Evolutionary conservation across 1,284 basidiomycete genomes (phyloP).

Genomic region (Cryptococcus hybrid): DNA sequence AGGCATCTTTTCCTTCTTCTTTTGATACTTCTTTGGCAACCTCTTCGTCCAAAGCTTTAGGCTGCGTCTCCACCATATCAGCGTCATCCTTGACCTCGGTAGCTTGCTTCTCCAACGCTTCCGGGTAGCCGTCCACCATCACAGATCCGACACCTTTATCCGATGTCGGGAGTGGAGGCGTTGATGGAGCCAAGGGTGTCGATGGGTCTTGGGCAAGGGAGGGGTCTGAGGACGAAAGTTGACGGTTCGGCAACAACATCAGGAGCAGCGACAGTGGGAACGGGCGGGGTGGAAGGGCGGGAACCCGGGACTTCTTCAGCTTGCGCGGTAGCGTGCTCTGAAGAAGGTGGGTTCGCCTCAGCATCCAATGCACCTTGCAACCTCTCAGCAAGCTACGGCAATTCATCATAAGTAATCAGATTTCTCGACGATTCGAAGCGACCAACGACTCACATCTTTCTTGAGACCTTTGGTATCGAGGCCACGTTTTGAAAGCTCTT

Average conservation of each 20-base stretch:
- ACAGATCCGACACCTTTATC: slow-evolving; percentile 13
- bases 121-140: slow-evolving; percentile 12
- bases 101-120: background rate
- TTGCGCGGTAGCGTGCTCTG: too few relatives aligned
- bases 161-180: background rate
- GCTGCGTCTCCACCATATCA: slow-evolving; percentile 4
- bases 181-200: background rate
- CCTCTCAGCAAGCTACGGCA: slow-evolving; percentile 36
- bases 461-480: slow-evolving; percentile 43
- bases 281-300: background rate
- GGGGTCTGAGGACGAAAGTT: too few relatives aligned
- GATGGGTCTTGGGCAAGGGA: background rate
- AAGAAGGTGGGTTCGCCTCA: too few relatives aligned
- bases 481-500: slow-evolving; percentile 42
- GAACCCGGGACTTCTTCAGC: background rate
- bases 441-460: slow-evolving; percentile 39
- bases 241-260: too few relatives aligned
- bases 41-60: slow-evolving; percentile 22
- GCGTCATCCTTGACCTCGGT: too few relatives aligned
- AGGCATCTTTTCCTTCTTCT: slow-evolving; percentile 22
- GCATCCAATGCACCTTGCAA: slow-evolving; percentile 18
- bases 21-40: slow-evolving; percentile 20
- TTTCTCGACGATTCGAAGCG: background rate
- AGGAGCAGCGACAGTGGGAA: background rate
- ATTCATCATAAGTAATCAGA: background rate